Base-by-base conservation (phyloP, 106 monocot species). In the Phalaenopsis aphrodite region DNA sequence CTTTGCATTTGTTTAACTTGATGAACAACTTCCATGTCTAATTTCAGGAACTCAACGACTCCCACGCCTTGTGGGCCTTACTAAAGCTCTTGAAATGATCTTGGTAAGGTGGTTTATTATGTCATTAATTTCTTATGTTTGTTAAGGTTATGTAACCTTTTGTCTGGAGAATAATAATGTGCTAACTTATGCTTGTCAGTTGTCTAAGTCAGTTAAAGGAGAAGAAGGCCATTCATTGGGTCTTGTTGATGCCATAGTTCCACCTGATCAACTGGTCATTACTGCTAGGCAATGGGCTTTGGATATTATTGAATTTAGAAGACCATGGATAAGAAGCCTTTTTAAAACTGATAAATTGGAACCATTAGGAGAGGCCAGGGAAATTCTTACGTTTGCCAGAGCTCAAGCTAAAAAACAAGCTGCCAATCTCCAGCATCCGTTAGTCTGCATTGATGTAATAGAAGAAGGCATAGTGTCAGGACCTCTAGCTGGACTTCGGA, bases 61-160 rank as follows among this genome's bases (percentile, higher is more conserved):
- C 83, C 95, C 95, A 42, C 93, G 95, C 24, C 91, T 95, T 68
- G 90, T 93, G 42, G 95, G 95, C 56, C 93, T 95, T 37, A 36
- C 89, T 77, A 95, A 95, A 88, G 84, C 91, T 84, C 93, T 95
- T 85, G 95, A 95, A 85, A 95, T 95, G 91, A 89, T 95, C 76
- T 78, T 95, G 85, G 95, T 95, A 92, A 80, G 52, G 8, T 66
- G 65, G 24, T 46, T 21, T 71, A 43, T 46, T 46, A 19, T 56
- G 21, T 72, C 65, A 10, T 4, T 38, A 17, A 18, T 52, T 37
- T 23, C 14, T 19, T 16, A 12, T 42, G 15, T 77, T 65, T 82
- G 47, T 66, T 45, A 3, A 67, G 39, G 21, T 38, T 81, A 16
- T 36, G 18, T 21, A 30, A 21, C 17, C 69, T 66, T 42, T 55